Percentiles rank a stretch among this genome's conserved stretches.
These are phyloP conservation scores for Penicillium corylophilum DNA, from an alignment of 2,329 filamentous ascomycete genomes.

Conservation along the genomic window DNA sequence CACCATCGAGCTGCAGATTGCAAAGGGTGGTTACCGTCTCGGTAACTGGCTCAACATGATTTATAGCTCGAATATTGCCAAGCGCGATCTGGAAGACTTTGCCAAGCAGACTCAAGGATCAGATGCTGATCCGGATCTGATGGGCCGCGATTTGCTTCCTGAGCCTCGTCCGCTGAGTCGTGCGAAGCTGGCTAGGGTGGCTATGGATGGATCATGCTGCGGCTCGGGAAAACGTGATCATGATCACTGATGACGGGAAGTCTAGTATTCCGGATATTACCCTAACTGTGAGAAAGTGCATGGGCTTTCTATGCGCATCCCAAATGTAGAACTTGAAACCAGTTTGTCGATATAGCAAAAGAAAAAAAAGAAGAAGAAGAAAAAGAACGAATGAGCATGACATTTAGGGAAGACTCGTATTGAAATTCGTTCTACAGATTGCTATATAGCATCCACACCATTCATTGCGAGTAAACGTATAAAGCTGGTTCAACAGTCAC, in stretches of 20 bases:
- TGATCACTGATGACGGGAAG: background rate
- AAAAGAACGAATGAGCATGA: background rate
- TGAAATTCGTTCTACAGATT: background rate
- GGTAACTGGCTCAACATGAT: conserved; percentile 50
- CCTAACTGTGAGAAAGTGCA: background rate
- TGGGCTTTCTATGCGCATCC: background rate
- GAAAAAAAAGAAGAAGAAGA: too few relatives aligned
- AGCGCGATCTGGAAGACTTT: conserved; percentile 7
- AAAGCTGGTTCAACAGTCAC: too few relatives aligned
- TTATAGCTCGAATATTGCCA: conserved; percentile 14
- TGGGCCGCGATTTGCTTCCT: conserved; percentile 5
- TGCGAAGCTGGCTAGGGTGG: conserved; percentile 19
- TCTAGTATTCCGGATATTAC: background rate
- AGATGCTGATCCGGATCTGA: conserved; percentile 3
- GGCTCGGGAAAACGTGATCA: conserved; percentile 11
- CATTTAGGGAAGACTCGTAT: background rate
- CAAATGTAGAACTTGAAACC: background rate
- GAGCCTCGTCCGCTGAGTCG: conserved; percentile 15
- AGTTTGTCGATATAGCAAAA: background rate
- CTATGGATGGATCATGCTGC: conserved; percentile 23
- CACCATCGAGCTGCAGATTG: conserved; percentile 62
- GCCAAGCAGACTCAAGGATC: conserved; percentile 1
- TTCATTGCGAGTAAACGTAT: background rate
- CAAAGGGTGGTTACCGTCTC: conserved; percentile 67
- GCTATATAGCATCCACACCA: background rate